Base-by-base conservation (phyloP, 257 asterid genomes). In the Eustoma russellianum region DNA sequence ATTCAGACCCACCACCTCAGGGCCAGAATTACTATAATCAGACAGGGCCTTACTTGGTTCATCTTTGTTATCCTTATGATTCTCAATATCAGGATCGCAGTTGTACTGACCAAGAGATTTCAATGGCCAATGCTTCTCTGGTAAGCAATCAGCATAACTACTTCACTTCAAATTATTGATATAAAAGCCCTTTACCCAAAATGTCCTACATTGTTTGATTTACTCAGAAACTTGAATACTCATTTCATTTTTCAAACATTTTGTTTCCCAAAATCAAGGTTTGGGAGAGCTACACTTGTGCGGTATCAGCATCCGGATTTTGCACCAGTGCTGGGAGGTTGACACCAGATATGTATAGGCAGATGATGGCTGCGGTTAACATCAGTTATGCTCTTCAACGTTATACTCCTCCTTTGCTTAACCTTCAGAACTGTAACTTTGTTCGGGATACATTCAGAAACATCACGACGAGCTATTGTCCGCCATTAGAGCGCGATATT, bases 1-100 rank as follows among this genome's bases (percentile, higher is more conserved):
- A 92, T 71, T 67, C 77, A 7, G 80, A 83, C 67, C 95, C 83
- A 0, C 70, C 77, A 62, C 79, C 79, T 16, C 77, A 56, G 57
- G 34, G 62, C 53, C 47, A 30, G 30, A 47, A 85, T 9, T 63
- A 47, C 56, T 92, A 69, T 72, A 92, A 92, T 41, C 99, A 92
- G 61, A 85, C 99, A 0, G 99, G 97, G 14, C 91, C 95, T 0
- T 3, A 60, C 17, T 55, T 92, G 48, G 94, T 90, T 50, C 83
- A 68, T 17, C 93, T 92, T 63, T 92, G 99, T 63, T 81, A 83
- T 59, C 99, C 95, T 13, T 92, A 85, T 28, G 88, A 83, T 43
- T 62, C 93, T 24, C 83, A 65, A 60, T 79, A 88, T 57, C 94
- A 80, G 56, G 86, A 85, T 64, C 94, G 76, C 4, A 48, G 61